A percentile compares a stretch with the other conserved stretches of the same genome.
These are phyloP conservation scores for Cutaneotrichosporon mucoides DNA, from an alignment of 1,284 basidiomycete genomes.

Conservation along the genomic window DNA sequence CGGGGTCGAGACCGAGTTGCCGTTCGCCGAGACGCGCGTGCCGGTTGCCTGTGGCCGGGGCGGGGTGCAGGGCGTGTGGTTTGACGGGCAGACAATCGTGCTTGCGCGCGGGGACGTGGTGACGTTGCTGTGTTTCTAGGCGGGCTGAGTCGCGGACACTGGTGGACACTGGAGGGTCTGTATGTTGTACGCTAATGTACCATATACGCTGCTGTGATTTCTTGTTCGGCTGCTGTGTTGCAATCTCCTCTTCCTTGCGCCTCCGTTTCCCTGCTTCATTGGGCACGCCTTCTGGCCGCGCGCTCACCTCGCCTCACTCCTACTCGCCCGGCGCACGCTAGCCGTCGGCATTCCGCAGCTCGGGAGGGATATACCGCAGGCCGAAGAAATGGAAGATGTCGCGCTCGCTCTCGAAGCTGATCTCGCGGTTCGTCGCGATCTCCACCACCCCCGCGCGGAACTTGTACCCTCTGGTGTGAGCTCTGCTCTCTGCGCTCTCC, in stretches of 20 bases:
- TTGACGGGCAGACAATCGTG: slow-evolving; percentile 10
- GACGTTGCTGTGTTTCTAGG: slow-evolving; percentile 1
- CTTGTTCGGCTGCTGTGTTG: no score
- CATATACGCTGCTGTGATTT: no score
- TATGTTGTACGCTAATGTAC: no score
- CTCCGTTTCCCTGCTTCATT: no score
- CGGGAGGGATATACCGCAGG: slow-evolving; percentile 41
- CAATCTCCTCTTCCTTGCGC: no score
- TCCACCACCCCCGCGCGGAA: slow-evolving; percentile 43
- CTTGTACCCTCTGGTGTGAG: slow-evolving; percentile 34
- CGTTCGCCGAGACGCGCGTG: slow-evolving; percentile 2
- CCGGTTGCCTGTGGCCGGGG: not conserved
- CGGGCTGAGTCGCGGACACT: not conserved
- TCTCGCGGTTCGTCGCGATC: slow-evolving; percentile 34
- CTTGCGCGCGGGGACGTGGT: not conserved
- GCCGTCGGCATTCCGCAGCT: slow-evolving; percentile 47
- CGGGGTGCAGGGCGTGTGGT: not conserved
- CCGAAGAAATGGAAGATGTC: slow-evolving; percentile 43
- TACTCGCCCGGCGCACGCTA: slow-evolving; percentile 3
- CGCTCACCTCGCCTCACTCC: no score
- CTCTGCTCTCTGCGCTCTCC: no score
- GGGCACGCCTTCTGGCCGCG: no score
- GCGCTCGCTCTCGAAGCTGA: slow-evolving; percentile 42
- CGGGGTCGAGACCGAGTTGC: not conserved
- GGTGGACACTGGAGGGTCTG: no score